These are phyloP conservation scores for Earliella scabrosa DNA, from an alignment of 1,284 basidiomycete genomes.

Conservation along the genomic window DNA sequence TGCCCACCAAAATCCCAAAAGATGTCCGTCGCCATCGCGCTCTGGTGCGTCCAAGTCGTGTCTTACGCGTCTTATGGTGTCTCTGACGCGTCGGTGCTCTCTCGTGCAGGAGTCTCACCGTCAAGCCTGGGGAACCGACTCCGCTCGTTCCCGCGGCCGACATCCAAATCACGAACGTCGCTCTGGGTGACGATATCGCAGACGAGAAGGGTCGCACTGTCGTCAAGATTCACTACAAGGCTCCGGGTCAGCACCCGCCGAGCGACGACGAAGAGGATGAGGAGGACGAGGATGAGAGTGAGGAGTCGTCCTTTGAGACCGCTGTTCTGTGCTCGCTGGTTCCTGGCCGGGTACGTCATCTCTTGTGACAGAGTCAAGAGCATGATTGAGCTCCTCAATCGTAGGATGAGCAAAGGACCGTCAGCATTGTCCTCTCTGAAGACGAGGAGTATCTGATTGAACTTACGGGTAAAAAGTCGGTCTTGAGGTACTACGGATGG, in stretches of 20 bases:
- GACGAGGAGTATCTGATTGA: slow-evolving; percentile 76
- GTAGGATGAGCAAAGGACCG: slow-evolving; percentile 80
- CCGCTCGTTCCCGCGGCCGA: slow-evolving; percentile 70
- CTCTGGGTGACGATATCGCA: slow-evolving; percentile 75
- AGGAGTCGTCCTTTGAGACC: slow-evolving; percentile 42
- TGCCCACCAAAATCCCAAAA: slow-evolving; percentile 19
- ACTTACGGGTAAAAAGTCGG: slow-evolving; percentile 85
- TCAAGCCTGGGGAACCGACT: slow-evolving; percentile 68
- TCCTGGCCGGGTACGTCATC: slow-evolving; percentile 78
- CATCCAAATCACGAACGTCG: slow-evolving; percentile 84
- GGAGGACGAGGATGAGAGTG: slow-evolving; percentile 52
- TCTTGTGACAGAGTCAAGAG: slow-evolving; percentile 20
- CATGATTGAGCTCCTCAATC: not conserved
- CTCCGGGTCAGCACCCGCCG: slow-evolving; percentile 29
- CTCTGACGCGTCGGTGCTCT: not conserved
- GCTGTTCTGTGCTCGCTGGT: slow-evolving; percentile 72
- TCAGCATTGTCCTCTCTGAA: slow-evolving; percentile 79
- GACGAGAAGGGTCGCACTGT: slow-evolving; percentile 73
- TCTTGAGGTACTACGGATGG: no score
- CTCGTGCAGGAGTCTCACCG: slow-evolving; percentile 56
- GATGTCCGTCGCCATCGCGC: slow-evolving; percentile 63
- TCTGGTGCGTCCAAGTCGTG: slow-evolving; percentile 55
- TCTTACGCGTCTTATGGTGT: slow-evolving; percentile 9
- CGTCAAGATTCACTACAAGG: slow-evolving; percentile 77
- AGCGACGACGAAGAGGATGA: slow-evolving; percentile 51